Conservation (phyloP, 1,284 basidiomycete genomes). For the Ganoderma lingzhi region DNA sequence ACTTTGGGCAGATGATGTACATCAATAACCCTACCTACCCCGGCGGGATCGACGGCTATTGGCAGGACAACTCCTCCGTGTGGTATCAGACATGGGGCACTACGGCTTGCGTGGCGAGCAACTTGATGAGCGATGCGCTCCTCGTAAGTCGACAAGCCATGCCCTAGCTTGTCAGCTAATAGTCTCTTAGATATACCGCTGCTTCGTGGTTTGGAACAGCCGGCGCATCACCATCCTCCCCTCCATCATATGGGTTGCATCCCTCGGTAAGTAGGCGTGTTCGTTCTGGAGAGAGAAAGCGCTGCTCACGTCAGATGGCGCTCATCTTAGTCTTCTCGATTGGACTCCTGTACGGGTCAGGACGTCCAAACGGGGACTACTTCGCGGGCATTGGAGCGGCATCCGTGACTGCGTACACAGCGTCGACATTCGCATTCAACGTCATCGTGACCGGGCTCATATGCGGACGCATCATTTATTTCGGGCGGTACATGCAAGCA, state of each 20-base stretch:
- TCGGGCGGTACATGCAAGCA: conserved; percentile 19
- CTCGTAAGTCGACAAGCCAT: conserved; percentile 24
- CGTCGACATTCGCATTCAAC: conserved; percentile 33
- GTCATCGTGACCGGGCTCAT: conserved; percentile 32
- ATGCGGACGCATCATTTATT: conserved; percentile 27
- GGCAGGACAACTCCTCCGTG: conserved; percentile 19
- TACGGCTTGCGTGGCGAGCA: conserved; percentile 24
- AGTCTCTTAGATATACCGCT: conserved; percentile 25
- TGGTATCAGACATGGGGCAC: conserved; percentile 35
- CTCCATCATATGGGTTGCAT: conserved; percentile 26
- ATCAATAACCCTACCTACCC: conserved; percentile 30
- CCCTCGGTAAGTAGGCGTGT: conserved; percentile 23
- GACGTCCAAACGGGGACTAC: conserved; percentile 32
- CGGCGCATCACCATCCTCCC: conserved; percentile 26
- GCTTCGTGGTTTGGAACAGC: conserved; percentile 33
- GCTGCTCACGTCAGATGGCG: not conserved
- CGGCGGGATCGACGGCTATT: conserved; percentile 28
- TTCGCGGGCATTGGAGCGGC: conserved; percentile 27
- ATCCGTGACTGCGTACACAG: conserved; percentile 32
- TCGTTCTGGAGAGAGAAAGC: not conserved
- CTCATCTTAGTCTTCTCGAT: conserved; percentile 24
- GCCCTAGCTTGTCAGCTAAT: no score
- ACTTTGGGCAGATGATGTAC: conserved; percentile 35
- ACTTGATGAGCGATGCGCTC: conserved; percentile 34
- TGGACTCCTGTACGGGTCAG: conserved; percentile 31